Base-by-base conservation (phyloP, 2,329 filamentous ascomycete species). In the Alternaria atra region DNA sequence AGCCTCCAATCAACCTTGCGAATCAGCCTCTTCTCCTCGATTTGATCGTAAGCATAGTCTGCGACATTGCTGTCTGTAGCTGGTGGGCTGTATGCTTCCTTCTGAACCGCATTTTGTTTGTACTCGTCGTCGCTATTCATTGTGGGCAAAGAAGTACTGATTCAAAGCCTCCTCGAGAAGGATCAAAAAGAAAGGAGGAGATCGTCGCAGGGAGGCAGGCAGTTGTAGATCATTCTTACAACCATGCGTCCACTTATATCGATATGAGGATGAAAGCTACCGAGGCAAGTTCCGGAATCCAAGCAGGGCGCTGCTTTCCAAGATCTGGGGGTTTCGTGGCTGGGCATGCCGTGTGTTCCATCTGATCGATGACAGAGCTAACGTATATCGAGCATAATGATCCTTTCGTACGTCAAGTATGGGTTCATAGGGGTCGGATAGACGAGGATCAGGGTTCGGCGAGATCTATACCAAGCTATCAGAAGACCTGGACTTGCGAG, bases 1-100 rank as follows among this genome's bases (percentile, higher is more conserved):
- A 81, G 70, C 27, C 78, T 73, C 58, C 73, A 69, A 58, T 81
- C 80, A 27, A 79, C 61, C 17, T 73, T 75, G 7, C 71, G 71
- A n/a, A 72, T 29, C 9, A 74, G 25, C 25, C 58, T 62, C 57
- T 67, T 71, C 50, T 70, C 65, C 7, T 69, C 64, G 23, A 69
- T 55, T 12, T 62, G 60, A 30, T 66, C 65, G 30, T 55, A 58
- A 10, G 57, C 58, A 42, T 65, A 67, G 5, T 65, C 62, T 5
- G 40, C 27, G 6, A 27, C 51, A 30, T 35, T 39, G 43, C 42
- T 53, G 37, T 39, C 35, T 8, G 48, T 29, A 3, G 34, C 17
- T n/a, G 58, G 40, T 2, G 57, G 37, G 20, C 56, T 55, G 25
- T 56, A 23, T 9, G 56, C 59, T 43, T 71, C 66, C 29, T 69